Conservation (phyloP, 441 rosid genomes). For the Brassica balearica region DNA sequence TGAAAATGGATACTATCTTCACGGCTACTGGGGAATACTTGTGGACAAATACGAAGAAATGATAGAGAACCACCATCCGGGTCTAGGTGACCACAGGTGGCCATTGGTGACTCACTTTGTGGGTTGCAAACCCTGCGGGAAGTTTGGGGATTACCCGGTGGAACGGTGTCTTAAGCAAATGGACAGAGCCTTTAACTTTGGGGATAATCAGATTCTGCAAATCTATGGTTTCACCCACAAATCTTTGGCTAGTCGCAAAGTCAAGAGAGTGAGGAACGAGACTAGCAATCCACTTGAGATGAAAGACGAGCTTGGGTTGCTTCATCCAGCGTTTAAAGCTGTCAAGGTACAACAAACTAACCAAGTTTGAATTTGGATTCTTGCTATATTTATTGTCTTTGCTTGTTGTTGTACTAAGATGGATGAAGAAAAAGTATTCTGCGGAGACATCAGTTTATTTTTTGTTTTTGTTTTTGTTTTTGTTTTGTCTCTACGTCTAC, state of each 20-base stretch:
- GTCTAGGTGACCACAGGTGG: slow-evolving; percentile 92
- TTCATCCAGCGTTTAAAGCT: slow-evolving; percentile 69
- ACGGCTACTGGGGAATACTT: slow-evolving; percentile 90
- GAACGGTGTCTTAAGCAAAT: slow-evolving; percentile 94
- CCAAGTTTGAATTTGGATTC: slow-evolving; percentile 42
- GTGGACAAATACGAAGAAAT: slow-evolving; percentile 89
- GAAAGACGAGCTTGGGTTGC: slow-evolving; percentile 82
- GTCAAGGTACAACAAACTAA: slow-evolving; percentile 50
- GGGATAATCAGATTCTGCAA: slow-evolving; percentile 88
- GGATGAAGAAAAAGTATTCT: slow-evolving; percentile 37
- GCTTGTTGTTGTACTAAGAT: slow-evolving; percentile 45
- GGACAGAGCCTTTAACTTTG: slow-evolving; percentile 96
- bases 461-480: slow-evolving; percentile 19
- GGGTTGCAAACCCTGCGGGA: slow-evolving; percentile 85
- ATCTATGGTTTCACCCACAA: slow-evolving; percentile 90
- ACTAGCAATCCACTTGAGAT: slow-evolving; percentile 71
- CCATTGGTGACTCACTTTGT: slow-evolving; percentile 97
- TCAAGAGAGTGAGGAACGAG: slow-evolving; percentile 85
- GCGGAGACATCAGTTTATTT: slow-evolving; percentile 33
- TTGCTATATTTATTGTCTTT: slow-evolving; percentile 38
- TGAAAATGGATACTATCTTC: slow-evolving; percentile 87
- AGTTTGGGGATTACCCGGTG: slow-evolving; percentile 84
- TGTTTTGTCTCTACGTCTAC: slow-evolving; percentile 27
- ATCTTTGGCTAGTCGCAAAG: slow-evolving; percentile 75
- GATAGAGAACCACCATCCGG: slow-evolving; percentile 86